Percentiles rank a stretch among this genome's conserved stretches.
These are phyloP conservation scores for Huntiella savannae DNA, from an alignment of 2,329 filamentous ascomycete genomes.

Conservation along the genomic window DNA sequence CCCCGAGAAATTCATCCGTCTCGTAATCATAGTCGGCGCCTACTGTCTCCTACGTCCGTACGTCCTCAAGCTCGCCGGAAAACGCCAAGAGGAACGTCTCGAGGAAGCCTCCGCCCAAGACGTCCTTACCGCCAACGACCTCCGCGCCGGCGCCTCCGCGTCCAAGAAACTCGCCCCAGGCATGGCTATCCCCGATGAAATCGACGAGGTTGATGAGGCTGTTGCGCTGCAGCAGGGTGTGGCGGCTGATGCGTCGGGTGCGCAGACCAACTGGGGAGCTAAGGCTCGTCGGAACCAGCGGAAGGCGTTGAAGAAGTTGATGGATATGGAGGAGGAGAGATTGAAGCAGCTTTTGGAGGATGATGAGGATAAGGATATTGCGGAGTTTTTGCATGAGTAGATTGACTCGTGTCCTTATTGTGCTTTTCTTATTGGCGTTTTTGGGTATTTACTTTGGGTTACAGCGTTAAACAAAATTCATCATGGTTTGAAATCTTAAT, in stretches of 20 bases:
- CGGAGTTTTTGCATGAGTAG: constrained; percentile 38
- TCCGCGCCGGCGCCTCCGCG: constrained; percentile 26
- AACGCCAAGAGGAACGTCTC: constrained; percentile 43
- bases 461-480: too few species aligned
- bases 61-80: constrained; percentile 46
- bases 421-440: too few species aligned
- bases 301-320: constrained; percentile 41
- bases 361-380: constrained; percentile 56
- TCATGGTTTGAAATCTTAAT: too few species aligned
- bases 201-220: constrained; percentile 17
- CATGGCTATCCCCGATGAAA: constrained; percentile 33
- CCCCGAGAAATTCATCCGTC: constrained; percentile 41
- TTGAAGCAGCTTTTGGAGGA: constrained; percentile 37
- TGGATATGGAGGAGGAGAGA: constrained; percentile 42
- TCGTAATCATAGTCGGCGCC: constrained; percentile 51
- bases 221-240: constrained; percentile 3
- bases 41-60: constrained; percentile 61
- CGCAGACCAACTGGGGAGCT: constrained; percentile 12
- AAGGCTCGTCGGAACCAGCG: constrained; percentile 13
- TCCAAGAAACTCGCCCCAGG: constrained; percentile 19
- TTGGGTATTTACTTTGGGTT: too few species aligned
- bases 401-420: too few species aligned
- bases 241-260: background rate
- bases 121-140: constrained; percentile 43
- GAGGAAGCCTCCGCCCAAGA: constrained; percentile 38